Percentiles rank a stretch among this genome's conserved stretches.
Conservation (phyloP, 495 filamentous ascomycete species). For the Penicillium mononematosum region DNA sequence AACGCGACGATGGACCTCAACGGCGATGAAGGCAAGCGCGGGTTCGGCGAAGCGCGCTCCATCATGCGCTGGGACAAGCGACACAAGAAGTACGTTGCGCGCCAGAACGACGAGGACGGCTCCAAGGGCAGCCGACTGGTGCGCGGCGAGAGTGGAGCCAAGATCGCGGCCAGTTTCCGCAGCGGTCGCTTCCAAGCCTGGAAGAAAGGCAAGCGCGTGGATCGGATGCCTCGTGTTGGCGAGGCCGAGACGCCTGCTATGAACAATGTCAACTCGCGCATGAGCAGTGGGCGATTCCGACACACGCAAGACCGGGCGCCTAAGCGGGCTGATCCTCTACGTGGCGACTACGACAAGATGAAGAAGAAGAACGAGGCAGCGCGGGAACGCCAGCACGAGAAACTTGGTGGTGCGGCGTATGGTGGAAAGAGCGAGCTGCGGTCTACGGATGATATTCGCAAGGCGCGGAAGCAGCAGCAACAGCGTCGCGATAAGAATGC, state of each 20-base stretch:
- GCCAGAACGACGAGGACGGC: constrained; percentile 91
- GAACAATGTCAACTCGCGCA: constrained; percentile 21
- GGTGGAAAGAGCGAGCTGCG: constrained; percentile 78
- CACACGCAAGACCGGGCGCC: constrained; percentile 84
- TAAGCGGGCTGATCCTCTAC: constrained; percentile 85
- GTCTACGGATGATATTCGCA: constrained; percentile 79
- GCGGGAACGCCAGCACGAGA: constrained; percentile 58
- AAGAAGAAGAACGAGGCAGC: constrained; percentile 89
- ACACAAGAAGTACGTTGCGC: constrained; percentile 86
- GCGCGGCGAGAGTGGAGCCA: constrained; percentile 86
- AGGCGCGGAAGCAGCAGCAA: constrained; percentile 72
- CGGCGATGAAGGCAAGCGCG: constrained; percentile 75
- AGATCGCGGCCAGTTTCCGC: constrained; percentile 90
- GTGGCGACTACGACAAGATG: constrained; percentile 83
- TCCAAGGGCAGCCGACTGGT: constrained; percentile 82
- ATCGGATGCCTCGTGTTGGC: constrained; percentile 72
- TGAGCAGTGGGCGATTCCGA: constrained; percentile 51
- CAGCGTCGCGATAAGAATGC: constrained; percentile 84
- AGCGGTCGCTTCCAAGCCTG: constrained; percentile 91
- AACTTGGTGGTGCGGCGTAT: constrained; percentile 49
- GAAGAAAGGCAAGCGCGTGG: constrained; percentile 80
- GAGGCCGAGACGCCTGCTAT: constrained; percentile 63
- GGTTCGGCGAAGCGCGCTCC: constrained; percentile 69
- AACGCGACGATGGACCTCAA: constrained; percentile 83
- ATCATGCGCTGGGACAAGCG: constrained; percentile 97